Base-by-base conservation (phyloP, 2,329 filamentous ascomycete genomes). In the Stagonosporopsis tanaceti region DNA sequence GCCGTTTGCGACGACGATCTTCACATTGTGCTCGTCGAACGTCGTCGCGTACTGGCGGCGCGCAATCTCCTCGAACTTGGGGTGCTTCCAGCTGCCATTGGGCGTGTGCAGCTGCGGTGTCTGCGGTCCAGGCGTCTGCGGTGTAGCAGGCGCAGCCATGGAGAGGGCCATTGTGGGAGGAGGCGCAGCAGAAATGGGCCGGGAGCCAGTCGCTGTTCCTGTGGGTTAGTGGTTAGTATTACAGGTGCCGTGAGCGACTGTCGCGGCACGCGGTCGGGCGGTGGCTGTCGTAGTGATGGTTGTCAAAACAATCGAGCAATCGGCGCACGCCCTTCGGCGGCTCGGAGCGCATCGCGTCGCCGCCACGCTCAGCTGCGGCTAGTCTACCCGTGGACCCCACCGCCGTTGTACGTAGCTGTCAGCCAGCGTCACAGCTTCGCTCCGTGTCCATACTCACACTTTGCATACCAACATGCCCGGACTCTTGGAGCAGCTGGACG, bases 81-180 rank as follows among this genome's bases (percentile, higher is more conserved):
- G 95, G 76, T 99, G 95, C 71, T 88, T 87, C 94, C 95, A 99
- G 72, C 89, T 92, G 53, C 94, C 93, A 6, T 91, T 73, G 4
- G 79, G 75, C 9, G 76, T 75, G 50, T 64, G 53, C 11, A 68
- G 59, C 1, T 72, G 70, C 1, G 66, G 63, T 14, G 68, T 55
- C 2, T 72, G 70, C 6, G 69, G 71, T 2, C 66, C 40, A 1
- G 66, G 66, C 7, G 65, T 64, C 24, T 63, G 56, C 9, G 71
- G 70, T 17, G 65, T 67, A 2, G 66, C 55, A 17, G 67, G 60
- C 37, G 63, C 59, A 22, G 65, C 58, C 45, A 60, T 64, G 65
- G 44, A 52, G 40, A 54, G 52, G 38, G 52, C 30, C 52, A 48
- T 55, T 40, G 44, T 6, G 9, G 45, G n/a, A 17, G 20, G 5